Evolutionary conservation across 192 early-diverging fungal genomes (phyloP), one percentile per base, ranked within the genome.

Genomic region (Gonapodya sp.): DNA sequence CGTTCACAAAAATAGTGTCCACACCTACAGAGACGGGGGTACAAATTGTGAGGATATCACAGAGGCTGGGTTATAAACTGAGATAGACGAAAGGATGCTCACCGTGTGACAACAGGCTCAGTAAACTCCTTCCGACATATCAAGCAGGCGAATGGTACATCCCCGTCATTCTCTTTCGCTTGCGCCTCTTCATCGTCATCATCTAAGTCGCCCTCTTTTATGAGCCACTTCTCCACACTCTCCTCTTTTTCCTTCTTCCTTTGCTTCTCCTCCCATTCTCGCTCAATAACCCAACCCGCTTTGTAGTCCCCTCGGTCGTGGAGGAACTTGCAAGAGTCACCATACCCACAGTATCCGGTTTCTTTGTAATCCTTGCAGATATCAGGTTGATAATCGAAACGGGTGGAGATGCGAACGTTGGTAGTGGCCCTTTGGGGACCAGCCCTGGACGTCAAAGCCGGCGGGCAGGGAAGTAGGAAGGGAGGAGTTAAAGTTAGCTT

Each of bases 301-400:
- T 98, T 98, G 89, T 97, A 97, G 82, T 94, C 96, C 34, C 95
- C 93, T 80, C 98, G 92, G 84, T 99, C 98, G 82, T 99, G 98
- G 87, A 99, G 92, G 83, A 97, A 99, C 36, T 93, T 95, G 86
- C 98, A 99, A 30, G 93, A 94, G 85, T 99, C 98, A 73, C 98
- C 98, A 86, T 95, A 99, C 34, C 98, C 98, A 85, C 98, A 99
- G 85, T 90, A 95, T 64, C 95, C 95, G 8, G 94, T 96, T 78
- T 94, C 92, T 79, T 98, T 98, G 88, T 98, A 99, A 88, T 99
- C 98, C 86, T 99, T 99, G 89, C 98, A 99, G 34, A 99, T 90
- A 81, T 96, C 96, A 32, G 96, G 96, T 85, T 97, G 95, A 84
- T 98, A 99, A 86, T 99, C 98, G 81, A 99, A 94, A 35, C 94